These are phyloP conservation scores for Myxozyma nipponensis DNA, from an alignment of 805 yeast genomes.

Conservation along the genomic window DNA sequence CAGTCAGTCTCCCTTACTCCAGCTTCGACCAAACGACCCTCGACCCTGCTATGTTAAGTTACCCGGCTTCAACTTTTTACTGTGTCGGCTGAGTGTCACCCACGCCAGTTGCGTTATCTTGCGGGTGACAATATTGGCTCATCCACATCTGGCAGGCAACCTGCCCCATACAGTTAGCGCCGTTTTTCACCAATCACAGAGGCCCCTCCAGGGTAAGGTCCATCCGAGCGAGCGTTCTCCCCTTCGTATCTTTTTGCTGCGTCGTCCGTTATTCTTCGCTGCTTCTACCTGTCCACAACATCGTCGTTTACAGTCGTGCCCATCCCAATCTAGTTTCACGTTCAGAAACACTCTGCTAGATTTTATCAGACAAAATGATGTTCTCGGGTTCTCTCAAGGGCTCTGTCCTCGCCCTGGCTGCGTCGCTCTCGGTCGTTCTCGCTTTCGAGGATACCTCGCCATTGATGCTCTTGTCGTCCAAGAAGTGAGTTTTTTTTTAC, in stretches of 20 bases:
- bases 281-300: conserved; percentile 1
- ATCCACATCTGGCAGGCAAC: neutral
- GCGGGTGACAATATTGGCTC: neutral
- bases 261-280: too few relatives aligned
- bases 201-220: neutral
- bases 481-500: conserved; percentile 26
- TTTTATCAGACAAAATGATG: conserved; percentile 9
- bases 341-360: too few relatives aligned
- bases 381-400: conserved; percentile 19
- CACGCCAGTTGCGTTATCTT: neutral
- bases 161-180: neutral
- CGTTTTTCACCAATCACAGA: neutral
- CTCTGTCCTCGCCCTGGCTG: conserved; percentile 21
- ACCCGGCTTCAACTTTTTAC: too few relatives aligned
- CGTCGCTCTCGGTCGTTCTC: conserved; percentile 20
- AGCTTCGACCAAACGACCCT: too few relatives aligned
- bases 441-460: conserved; percentile 33
- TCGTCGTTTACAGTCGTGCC: too few relatives aligned
- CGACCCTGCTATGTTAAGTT: too few relatives aligned
- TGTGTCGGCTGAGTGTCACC: too few relatives aligned
- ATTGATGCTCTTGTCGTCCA: conserved; percentile 26
- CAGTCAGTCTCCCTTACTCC: too few relatives aligned
- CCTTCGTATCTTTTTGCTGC: neutral
- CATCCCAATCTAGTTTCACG: neutral
- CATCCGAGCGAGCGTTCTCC: neutral